phyloP scores from a whole-genome alignment of 2,329 filamentous ascomycete species.

The Phoma sp. region DNA sequence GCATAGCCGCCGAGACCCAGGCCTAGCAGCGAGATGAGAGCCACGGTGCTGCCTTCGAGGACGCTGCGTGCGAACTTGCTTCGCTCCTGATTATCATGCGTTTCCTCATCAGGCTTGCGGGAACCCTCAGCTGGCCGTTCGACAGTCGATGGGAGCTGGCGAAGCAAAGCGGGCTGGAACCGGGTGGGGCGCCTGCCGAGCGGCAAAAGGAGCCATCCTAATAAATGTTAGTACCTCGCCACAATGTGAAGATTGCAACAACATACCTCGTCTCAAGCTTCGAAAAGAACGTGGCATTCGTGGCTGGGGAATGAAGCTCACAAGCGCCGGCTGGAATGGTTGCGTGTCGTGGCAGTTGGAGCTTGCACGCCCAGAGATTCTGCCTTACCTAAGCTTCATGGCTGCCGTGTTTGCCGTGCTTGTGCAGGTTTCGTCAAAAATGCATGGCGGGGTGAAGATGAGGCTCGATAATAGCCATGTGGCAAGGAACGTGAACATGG shows the following conservation, averaged over 20 bases:
- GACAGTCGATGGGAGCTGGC: conserved; percentile 12
- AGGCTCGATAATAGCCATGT: neutral
- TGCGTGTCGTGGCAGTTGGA: conserved; percentile 7
- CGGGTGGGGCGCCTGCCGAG: conserved; percentile 29
- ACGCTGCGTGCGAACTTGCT: conserved; percentile 42
- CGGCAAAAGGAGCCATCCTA: conserved; percentile 42
- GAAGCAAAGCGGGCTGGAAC: conserved; percentile 16
- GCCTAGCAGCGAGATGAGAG: conserved; percentile 43
- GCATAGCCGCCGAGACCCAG: conserved; percentile 44
- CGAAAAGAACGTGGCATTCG: conserved; percentile 38
- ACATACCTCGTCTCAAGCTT: conserved; percentile 28
- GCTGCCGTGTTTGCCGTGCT: conserved; percentile 22
- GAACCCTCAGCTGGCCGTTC: neutral
- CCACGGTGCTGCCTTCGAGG: conserved; percentile 45
- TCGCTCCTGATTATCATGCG: conserved; percentile 26
- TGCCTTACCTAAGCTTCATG: conserved; percentile 27
- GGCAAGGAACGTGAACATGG: neutral
- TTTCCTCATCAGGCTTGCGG: neutral
- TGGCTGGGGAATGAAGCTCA: neutral
- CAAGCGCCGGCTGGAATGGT: neutral
- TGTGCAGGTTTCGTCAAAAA: neutral
- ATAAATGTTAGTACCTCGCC: neutral
- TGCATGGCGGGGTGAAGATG: neutral
- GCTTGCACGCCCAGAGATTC: conserved; percentile 17
- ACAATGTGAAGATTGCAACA: neutral